These are phyloP conservation scores for Nicotiana rustica DNA, from an alignment of 305 asterid species.

Conservation along the genomic window DNA sequence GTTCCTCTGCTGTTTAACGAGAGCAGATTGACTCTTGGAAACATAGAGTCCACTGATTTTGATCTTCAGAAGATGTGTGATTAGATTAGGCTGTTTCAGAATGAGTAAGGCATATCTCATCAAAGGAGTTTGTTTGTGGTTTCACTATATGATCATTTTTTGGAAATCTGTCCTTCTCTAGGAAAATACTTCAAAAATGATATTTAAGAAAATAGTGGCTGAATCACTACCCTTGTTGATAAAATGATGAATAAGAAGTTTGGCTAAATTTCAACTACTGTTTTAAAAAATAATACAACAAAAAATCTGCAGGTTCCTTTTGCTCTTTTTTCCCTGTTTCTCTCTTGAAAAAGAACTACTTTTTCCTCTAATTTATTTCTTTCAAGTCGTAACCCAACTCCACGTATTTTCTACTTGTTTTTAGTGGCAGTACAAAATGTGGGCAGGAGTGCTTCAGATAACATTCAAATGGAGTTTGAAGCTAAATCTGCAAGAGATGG, in stretches of 20 bases:
- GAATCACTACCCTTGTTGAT: conserved; percentile 17
- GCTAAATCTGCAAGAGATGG: conserved; percentile 99
- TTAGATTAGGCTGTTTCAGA: conserved; percentile 1
- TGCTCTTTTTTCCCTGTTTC: conserved; percentile 19
- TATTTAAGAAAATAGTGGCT: background rate
- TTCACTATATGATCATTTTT: background rate
- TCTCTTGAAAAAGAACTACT: background rate
- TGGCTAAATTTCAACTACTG: conserved; percentile 7
- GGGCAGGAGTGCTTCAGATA: conserved; percentile 66
- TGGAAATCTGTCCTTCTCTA: background rate
- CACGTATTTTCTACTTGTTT: background rate
- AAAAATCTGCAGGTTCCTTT: conserved; percentile 5
- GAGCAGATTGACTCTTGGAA: conserved; percentile 10
- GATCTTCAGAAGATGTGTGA: conserved; percentile 11
- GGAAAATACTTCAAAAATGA: background rate
- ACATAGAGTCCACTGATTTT: background rate
- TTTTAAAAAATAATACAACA: background rate
- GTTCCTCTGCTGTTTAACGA: background rate
- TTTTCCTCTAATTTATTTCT: conserved; percentile 8
- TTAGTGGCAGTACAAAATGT: conserved; percentile 59
- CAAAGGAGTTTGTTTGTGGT: background rate
- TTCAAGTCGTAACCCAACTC: conserved; percentile 29
- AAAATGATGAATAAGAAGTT: background rate
- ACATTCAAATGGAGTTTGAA: conserved; percentile 86
- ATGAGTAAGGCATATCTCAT: conserved; percentile 13